Conservation (phyloP, 768 basidiomycete species). For the Lyophyllum shimeji region DNA sequence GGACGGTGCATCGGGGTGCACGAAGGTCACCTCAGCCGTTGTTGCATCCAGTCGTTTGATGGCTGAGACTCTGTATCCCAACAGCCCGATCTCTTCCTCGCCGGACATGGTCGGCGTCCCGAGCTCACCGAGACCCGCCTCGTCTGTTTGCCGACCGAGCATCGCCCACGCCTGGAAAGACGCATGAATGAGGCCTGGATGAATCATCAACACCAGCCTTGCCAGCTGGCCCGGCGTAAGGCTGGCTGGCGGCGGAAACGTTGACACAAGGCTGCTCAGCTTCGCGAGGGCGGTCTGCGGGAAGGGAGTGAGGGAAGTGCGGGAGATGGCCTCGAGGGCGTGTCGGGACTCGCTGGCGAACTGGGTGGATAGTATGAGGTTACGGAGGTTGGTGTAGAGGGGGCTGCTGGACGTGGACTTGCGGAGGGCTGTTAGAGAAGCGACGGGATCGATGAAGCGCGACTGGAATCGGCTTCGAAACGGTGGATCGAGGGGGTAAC, state of each 20-base stretch:
- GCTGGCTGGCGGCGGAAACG: conserved; percentile 46
- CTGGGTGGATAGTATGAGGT: conserved; percentile 62
- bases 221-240: conserved; percentile 50
- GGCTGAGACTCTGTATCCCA: conserved; percentile 47
- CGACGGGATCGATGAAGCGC: conserved; percentile 62
- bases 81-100: conserved; percentile 43
- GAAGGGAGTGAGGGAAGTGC: conserved; percentile 56
- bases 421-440: conserved; percentile 42
- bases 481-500: conserved; percentile 65
- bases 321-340: conserved; percentile 52
- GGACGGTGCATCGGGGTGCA: conserved; percentile 17
- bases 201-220: conserved; percentile 54
- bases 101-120: conserved; percentile 45
- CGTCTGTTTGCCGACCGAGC: conserved; percentile 53
- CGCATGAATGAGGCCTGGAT: conserved; percentile 55
- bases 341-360: conserved; percentile 59
- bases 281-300: conserved; percentile 64
- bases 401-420: conserved; percentile 11
- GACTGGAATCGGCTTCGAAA: conserved; percentile 71
- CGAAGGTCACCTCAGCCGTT: conserved; percentile 45
- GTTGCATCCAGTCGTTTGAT: conserved; percentile 41
- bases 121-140: conserved; percentile 52
- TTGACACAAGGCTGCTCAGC: conserved; percentile 40
- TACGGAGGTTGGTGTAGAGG: conserved; percentile 46
- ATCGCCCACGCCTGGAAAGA: conserved; percentile 64